Evolutionary conservation across 2,329 filamentous ascomycete genomes (phyloP).

Genomic region (Furcasterigmium furcatum): DNA sequence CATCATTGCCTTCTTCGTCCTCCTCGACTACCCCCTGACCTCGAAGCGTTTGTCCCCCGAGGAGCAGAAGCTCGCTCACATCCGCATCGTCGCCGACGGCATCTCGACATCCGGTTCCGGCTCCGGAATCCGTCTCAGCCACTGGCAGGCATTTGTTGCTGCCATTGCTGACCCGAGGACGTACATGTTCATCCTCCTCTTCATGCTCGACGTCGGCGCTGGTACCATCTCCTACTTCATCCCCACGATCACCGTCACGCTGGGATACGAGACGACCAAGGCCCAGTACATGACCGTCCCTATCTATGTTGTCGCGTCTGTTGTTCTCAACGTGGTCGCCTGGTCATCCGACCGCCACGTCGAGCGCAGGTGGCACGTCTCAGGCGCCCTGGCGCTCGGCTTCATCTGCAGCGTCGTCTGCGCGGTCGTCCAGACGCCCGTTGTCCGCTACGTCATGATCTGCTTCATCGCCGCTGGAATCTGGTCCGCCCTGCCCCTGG

Average conservation of each 20-base stretch:
- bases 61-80: constrained; percentile 58
- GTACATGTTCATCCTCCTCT: constrained; percentile 43
- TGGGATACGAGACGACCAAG: constrained; percentile 40
- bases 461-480: constrained; percentile 20
- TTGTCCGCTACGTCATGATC: constrained; percentile 24
- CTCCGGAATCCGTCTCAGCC: constrained; percentile 17
- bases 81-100: constrained; percentile 37
- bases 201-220: constrained; percentile 43
- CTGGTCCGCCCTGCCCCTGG: constrained; percentile 19
- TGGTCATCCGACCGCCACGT: constrained; percentile 15
- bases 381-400: constrained; percentile 13
- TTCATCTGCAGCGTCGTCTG: constrained; percentile 16
- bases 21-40: constrained; percentile 67
- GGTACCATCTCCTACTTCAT: constrained; percentile 51
- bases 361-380: constrained; percentile 18
- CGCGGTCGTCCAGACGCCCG: constrained; percentile 14
- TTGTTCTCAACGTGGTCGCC: constrained; percentile 16
- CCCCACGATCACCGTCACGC: constrained; percentile 43
- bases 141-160: constrained; percentile 21
- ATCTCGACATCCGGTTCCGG: constrained; percentile 24
- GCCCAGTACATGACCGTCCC: constrained; percentile 44
- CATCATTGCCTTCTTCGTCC: constrained; percentile 61
- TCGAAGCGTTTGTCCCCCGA: constrained; percentile 53
- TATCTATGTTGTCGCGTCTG: constrained; percentile 19
- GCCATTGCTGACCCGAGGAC: constrained; percentile 42